phyloP scores from a whole-genome alignment of 2,329 filamentous ascomycete species.

The Lachnellula arida region DNA sequence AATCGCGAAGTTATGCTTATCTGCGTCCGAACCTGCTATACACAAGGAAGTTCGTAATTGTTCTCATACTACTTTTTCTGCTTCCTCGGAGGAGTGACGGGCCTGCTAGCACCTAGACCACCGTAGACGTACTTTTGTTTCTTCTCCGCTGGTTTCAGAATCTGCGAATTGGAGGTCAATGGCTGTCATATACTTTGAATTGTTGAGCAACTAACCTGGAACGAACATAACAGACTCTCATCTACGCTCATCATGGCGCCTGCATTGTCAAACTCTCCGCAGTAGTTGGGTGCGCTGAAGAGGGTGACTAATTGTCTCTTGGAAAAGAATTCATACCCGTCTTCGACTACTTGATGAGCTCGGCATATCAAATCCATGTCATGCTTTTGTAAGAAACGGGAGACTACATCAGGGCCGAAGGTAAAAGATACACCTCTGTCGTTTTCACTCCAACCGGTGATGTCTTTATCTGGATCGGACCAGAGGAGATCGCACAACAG shows the following conservation, averaged over 20 bases:
- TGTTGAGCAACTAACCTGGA: conserved; percentile 66
- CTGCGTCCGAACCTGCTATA: conserved; percentile 92
- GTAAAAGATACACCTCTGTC: conserved; percentile 98
- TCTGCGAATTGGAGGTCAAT: conserved; percentile 48
- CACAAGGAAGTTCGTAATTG: conserved; percentile 64
- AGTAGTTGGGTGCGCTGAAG: conserved; percentile 98
- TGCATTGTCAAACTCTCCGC: conserved; percentile 98
- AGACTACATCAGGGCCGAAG: conserved; percentile 95
- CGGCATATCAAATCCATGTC: conserved; percentile 99
- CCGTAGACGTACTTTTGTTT: conserved; percentile 99
- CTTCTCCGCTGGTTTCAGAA: conserved; percentile 99
- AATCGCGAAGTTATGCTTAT: conserved; percentile 49
- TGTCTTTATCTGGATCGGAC: conserved; percentile 99
- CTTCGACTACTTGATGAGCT: conserved; percentile 97
- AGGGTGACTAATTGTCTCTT: conserved; percentile 96
- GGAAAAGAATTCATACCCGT: conserved; percentile 99
- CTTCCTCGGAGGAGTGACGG: conserved; percentile 67
- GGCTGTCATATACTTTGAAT: background rate
- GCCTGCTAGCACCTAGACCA: conserved; percentile 65
- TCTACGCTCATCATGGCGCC: conserved; percentile 99
- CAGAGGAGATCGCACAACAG: conserved; percentile 95
- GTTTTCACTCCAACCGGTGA: conserved; percentile 98
- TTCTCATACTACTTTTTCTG: conserved; percentile 58
- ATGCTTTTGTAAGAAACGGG: conserved; percentile 95
- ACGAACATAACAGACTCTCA: conserved; percentile 95